Evolutionary conservation across 345 rosid species (phyloP).

Genomic region (Brassica rapa): DNA sequence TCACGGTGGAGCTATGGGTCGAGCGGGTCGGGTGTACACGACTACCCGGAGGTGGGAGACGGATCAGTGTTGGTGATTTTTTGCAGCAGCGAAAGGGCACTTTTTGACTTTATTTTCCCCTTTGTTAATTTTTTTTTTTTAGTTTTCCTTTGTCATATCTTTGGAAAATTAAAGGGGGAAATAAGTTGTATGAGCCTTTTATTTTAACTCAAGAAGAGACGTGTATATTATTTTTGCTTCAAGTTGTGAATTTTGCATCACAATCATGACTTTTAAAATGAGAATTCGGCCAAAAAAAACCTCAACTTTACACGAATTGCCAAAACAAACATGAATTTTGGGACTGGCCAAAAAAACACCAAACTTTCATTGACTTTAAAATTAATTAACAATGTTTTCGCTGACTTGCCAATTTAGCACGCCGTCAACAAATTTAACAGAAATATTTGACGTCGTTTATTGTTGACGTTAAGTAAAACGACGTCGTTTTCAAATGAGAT

Average conservation of each 20-base stretch:
- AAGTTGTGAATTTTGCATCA: background rate
- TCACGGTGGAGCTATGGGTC: slow-evolving; percentile 36
- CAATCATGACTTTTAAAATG: background rate
- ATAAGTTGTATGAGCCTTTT: slow-evolving; percentile 7
- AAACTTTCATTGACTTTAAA: too few species aligned
- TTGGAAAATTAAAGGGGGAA: slow-evolving; percentile 18
- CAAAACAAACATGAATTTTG: too few species aligned
- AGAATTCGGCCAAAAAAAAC: too few species aligned
- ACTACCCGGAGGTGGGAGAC: slow-evolving; percentile 83
- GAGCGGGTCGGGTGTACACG: slow-evolving; percentile 31
- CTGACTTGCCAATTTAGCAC: too few species aligned
- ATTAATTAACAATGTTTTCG: too few species aligned
- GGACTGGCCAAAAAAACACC: too few species aligned
- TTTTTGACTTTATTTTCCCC: slow-evolving; percentile 31
- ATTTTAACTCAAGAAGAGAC: slow-evolving; percentile 1
- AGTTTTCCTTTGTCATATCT: background rate
- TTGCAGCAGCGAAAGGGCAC: slow-evolving; percentile 17
- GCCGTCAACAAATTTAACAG: too few species aligned
- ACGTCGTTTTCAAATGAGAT: too few species aligned
- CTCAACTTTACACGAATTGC: too few species aligned
- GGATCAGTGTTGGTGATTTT: slow-evolving; percentile 83
- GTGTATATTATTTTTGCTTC: slow-evolving; percentile 16
- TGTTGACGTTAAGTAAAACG: too few species aligned
- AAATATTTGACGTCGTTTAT: too few species aligned
- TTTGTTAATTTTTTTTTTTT: background rate